A percentile compares a stretch with the other conserved stretches of the same genome.
These are phyloP conservation scores for Nakataea oryzae DNA, from an alignment of 2,329 filamentous ascomycete genomes.

Conservation along the genomic window DNA sequence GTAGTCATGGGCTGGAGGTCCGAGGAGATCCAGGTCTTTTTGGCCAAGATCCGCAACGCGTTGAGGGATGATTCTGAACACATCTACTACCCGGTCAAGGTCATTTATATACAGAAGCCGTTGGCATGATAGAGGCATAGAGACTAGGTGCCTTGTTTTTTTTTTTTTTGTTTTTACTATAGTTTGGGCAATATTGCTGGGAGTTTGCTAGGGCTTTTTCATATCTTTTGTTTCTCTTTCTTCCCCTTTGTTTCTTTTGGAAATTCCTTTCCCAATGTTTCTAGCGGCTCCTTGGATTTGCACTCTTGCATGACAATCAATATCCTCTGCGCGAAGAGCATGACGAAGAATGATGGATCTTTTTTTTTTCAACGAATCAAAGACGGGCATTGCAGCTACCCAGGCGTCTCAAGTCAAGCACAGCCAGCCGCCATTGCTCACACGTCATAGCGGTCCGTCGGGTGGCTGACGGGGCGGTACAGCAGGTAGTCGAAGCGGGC, in stretches of 20 bases:
- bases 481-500: conserved; percentile 41
- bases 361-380: too few relatives aligned
- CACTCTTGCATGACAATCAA: too few relatives aligned
- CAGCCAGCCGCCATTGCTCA: not conserved
- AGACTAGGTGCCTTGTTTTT: too few relatives aligned
- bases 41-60: conserved; percentile 5
- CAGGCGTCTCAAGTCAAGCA: not conserved
- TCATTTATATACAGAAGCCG: not conserved
- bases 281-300: too few relatives aligned
- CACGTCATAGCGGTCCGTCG: conserved; percentile 37
- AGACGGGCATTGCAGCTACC: too few relatives aligned
- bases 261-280: too few relatives aligned
- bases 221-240: too few relatives aligned
- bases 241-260: too few relatives aligned
- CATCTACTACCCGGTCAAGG: conserved; percentile 3
- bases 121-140: not conserved
- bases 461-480: conserved; percentile 36
- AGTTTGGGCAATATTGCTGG: too few relatives aligned
- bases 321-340: too few relatives aligned
- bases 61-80: conserved; percentile 5
- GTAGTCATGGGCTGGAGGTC: conserved; percentile 7
- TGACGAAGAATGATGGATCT: too few relatives aligned
- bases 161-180: too few relatives aligned
- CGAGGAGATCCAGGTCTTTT: conserved; percentile 4
- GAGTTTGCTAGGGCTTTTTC: not conserved